Evolutionary conservation across 2,329 filamentous ascomycete genomes (phyloP), one percentile per base, ranked within the genome.

Genomic region (Pyrenophora teres): DNA sequence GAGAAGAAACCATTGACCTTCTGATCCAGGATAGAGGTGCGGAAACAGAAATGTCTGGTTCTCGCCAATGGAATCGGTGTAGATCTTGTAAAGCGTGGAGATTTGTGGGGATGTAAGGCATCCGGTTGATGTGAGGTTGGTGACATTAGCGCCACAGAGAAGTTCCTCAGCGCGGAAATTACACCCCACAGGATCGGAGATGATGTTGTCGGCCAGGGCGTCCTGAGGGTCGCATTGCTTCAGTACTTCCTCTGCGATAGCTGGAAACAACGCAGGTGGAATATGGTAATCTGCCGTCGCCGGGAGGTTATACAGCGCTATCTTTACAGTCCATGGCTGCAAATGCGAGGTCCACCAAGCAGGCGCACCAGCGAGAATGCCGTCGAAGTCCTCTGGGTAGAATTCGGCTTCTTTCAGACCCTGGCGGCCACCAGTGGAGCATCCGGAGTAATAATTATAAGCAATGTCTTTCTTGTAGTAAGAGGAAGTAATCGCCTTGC

Each of bases 351-450:
- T 80, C 72, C 78, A 82, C 79, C 80, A 83, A 0, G 80, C 76
- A 8, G 77, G 72, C 4, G 77, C 80, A 7, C 81, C 81, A 12
- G 81, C 78, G n/a, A 85, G 62, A 8, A 82, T 75, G 16, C 83
- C 83, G 57, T 85, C 81, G 49, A 85, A 85, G 53, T 85, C 82
- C 0, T 79, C 72, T 0, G 84, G 82, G 53, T 78, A 84, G 12
- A 71, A 62, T 57, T 86, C 78, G 0, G 81, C 78, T 6, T 78
- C 77, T 46, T 81, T 81, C 30, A 83, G 71, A 3, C 82, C 84
- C 71, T 86, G 81, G 0, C 83, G 75, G 0, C 84, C 83, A 6
- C 85, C 84, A 0, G 81, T 80, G 0, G 82, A 85, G 61, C 84
- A 86, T 6, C 84, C 84, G 2, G 80, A 62, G 54, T 80, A 86